Evolutionary conservation across 2,329 filamentous ascomycete species (phyloP), one percentile per base, ranked within the genome.

Genomic region (Ophiostoma sp.): DNA sequence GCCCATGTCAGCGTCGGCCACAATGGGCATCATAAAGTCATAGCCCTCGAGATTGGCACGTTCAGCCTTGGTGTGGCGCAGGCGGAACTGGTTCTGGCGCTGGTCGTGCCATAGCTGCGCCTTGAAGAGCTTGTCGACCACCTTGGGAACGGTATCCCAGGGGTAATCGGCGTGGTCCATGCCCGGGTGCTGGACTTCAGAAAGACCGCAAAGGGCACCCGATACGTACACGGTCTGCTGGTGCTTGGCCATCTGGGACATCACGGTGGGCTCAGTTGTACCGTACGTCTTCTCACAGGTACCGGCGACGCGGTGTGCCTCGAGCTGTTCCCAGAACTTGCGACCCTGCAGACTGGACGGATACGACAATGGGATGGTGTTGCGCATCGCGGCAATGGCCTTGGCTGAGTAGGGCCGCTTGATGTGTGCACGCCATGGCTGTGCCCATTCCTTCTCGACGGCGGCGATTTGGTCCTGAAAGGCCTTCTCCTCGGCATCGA

Each of bases 1-100:
- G 6, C 79, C 79, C 79, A 80, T 79, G 68, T 81, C 79, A 6
- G 75, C 78, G 69, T 80, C 79, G 4, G 79, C 79, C 0, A 80
- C 72, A 60, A 80, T 79, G 0, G 79, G 79, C 2, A 76, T 75
- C 67, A 80, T 68, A 70, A 77, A 80, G 68, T 80, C 79, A 72
- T 75, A 77, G 63, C 76, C 74, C 71, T 80, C 78, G 1, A 79
- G 71, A 3, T 69, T 60, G 7, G 71, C 74, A 1, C 79, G 74
- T 44, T 77, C 72, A 11, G 72, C 74, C 44, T 75, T 72, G 2
- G 73, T 55, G 62, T 77, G 73, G 4, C 74, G 72, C 69, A 79
- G 73, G 0, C 78, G 74, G 64, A 77, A 76, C 68, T 80, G 79
- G 2, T 73, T 73, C 67, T 80, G 79, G 0, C 78, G 71, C 73